Evolutionary conservation across 2,329 filamentous ascomycete species (phyloP).

Genomic region (Fusarium sp.): DNA sequence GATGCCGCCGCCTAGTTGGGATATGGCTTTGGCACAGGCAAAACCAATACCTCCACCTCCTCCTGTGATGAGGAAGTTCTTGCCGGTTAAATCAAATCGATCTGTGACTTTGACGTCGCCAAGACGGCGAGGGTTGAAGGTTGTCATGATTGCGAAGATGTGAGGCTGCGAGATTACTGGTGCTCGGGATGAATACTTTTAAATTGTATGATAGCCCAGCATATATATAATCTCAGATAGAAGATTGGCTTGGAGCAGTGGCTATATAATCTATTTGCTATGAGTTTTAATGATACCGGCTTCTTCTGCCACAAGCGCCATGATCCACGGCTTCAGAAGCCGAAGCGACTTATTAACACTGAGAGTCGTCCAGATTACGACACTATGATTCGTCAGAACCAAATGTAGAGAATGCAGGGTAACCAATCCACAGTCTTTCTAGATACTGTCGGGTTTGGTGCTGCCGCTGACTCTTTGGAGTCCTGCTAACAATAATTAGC

Average conservation of each 20-base stretch:
- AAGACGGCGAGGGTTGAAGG: not conserved
- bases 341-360: accelerated
- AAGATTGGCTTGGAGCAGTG: not conserved
- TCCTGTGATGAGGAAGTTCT: not conserved
- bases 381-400: not conserved
- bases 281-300: not conserved
- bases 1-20: not conserved
- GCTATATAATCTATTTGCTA: not conserved
- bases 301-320: not conserved
- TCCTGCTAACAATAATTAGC: not conserved
- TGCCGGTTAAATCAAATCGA: not conserved
- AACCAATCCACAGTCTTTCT: not conserved
- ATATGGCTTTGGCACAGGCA: not conserved
- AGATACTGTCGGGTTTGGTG: too few relatives aligned
- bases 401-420: not conserved
- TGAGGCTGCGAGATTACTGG: accelerated
- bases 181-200: not conserved
- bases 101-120: not conserved
- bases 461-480: not conserved
- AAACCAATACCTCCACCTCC: not conserved
- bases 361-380: not conserved
- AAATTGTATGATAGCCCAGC: accelerated
- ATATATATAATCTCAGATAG: accelerated
- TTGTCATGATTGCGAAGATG: not conserved
- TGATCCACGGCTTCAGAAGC: not conserved